Evolutionary conservation across 129 eudicot species (phyloP).

Genomic region (Escallonia rubra): DNA sequence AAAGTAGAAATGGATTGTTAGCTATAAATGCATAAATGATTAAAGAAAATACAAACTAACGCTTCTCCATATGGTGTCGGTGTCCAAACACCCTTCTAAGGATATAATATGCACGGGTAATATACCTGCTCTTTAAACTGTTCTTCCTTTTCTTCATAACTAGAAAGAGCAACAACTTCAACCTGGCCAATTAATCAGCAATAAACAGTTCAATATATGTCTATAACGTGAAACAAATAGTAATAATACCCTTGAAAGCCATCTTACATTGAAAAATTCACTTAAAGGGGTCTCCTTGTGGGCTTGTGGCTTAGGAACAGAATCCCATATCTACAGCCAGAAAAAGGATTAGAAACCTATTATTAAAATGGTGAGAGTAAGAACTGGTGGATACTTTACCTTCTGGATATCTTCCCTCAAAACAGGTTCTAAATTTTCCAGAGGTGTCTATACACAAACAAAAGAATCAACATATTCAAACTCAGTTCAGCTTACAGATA

Average conservation of each 20-base stretch:
- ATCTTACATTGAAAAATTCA: constrained; percentile 94
- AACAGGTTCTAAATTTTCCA: constrained; percentile 92
- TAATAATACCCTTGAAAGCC: not conserved
- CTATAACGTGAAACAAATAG: not conserved
- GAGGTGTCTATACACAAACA: constrained; percentile 63
- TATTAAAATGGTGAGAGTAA: not conserved
- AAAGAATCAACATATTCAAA: constrained; percentile 7
- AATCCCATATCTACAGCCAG: constrained; percentile 81
- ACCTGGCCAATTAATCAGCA: constrained; percentile 47
- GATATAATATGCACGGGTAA: not conserved
- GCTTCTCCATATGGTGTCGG: too few relatives aligned
- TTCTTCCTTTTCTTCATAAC: constrained; percentile 98
- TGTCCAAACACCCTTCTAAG: too few relatives aligned
- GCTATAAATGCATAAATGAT: too few relatives aligned
- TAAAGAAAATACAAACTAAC: too few relatives aligned
- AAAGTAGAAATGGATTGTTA: too few relatives aligned
- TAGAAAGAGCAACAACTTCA: constrained; percentile 93
- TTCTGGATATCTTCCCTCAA: constrained; percentile 91
- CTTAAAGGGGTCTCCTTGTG: constrained; percentile 92
- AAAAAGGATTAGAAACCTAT: constrained; percentile 5
- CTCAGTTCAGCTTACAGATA: not conserved
- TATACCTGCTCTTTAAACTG: constrained; percentile 93
- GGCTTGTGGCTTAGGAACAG: constrained; percentile 96
- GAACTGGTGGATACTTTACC: constrained; percentile 27
- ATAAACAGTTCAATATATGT: constrained; percentile 5